Conservation (phyloP, 139 green algal species). For the Chlorella sorokiniana region DNA sequence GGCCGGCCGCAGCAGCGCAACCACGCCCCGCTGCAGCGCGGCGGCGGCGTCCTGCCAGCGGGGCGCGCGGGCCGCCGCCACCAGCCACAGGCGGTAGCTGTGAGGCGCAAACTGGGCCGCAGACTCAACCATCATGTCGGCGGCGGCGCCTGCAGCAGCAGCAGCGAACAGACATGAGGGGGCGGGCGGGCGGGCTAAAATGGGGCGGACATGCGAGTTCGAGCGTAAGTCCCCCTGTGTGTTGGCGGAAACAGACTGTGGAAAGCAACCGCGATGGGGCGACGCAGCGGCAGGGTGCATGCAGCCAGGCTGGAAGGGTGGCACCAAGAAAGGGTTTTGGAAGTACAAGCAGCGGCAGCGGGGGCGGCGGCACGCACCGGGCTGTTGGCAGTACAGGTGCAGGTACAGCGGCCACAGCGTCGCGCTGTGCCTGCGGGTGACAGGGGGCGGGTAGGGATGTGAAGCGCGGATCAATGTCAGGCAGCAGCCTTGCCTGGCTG, state of each 20-base stretch:
- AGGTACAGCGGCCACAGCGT: conserved; percentile 26
- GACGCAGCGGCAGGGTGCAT: too few species aligned
- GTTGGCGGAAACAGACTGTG: too few species aligned
- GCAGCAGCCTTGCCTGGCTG: too few species aligned
- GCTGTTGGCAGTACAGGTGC: conserved; percentile 20
- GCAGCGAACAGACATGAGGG: not conserved
- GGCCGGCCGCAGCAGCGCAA: not conserved
- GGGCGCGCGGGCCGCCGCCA: not conserved
- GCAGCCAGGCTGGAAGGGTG: not conserved
- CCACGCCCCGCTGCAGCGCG: conserved; percentile 10
- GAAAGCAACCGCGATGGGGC: too few species aligned
- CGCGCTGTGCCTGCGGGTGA: not conserved
- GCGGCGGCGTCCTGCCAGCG: conserved; percentile 19
- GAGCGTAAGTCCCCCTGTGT: too few species aligned
- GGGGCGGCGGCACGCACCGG: not conserved
- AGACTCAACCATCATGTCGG: conserved; percentile 13
- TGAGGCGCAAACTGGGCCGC: conserved; percentile 21
- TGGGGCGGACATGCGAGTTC: too few species aligned
- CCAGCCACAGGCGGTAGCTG: conserved; percentile 31
- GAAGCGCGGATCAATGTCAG: not conserved
- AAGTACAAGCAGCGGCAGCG: not conserved
- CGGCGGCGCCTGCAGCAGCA: not conserved
- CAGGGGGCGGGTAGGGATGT: not conserved
- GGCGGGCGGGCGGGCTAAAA: too few species aligned
- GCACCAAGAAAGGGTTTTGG: not conserved